Evolutionary conservation across 305 asterid species (phyloP).

Genomic region (Fraxinus baroniana): DNA sequence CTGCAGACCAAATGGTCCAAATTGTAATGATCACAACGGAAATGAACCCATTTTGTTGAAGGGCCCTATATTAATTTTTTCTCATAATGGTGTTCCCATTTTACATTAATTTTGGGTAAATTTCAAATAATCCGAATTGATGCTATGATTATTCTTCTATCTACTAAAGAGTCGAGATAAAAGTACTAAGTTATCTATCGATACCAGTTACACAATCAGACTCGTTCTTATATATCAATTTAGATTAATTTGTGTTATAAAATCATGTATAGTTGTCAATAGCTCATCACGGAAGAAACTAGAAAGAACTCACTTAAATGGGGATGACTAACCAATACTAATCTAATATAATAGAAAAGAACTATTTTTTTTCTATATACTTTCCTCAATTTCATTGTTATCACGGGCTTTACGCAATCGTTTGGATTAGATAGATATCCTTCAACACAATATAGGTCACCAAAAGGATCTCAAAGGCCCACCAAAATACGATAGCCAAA

Average conservation of each 20-base stretch:
- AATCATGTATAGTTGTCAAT: background rate
- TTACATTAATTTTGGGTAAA: background rate
- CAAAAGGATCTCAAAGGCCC: background rate
- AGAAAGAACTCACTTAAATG: background rate
- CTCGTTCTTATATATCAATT: background rate
- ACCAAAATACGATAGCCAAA: background rate
- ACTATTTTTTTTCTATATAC: background rate
- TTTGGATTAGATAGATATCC: background rate
- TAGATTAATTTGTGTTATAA: background rate
- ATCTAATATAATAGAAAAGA: too few species aligned
- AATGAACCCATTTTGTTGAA: conserved; percentile 26
- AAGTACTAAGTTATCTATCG: background rate
- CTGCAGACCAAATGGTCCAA: background rate
- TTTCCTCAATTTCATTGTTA: background rate
- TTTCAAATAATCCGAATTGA: background rate
- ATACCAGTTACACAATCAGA: background rate
- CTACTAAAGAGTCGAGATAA: background rate
- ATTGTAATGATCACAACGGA: conserved; percentile 23
- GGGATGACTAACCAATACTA: background rate
- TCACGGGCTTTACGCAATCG: background rate
- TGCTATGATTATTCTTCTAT: background rate
- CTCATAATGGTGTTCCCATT: background rate
- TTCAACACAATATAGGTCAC: too few species aligned
- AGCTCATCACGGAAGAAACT: background rate
- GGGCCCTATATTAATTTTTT: background rate